Conservation (phyloP, 495 filamentous ascomycete species). For the Daldinia caldariorum region DNA sequence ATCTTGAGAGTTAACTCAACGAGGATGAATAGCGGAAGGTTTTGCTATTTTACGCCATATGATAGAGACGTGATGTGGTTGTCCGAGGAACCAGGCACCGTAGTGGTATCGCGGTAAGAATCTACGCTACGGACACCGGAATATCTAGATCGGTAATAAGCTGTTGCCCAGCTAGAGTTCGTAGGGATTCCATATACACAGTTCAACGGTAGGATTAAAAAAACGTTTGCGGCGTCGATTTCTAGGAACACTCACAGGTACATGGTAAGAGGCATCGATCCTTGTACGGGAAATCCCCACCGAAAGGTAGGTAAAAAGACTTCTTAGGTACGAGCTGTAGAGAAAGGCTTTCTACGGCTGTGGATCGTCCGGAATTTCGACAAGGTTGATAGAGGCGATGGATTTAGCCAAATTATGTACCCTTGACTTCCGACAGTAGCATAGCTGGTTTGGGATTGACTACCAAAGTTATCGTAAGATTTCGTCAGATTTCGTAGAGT, state of each 20-base stretch:
- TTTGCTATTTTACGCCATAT: neutral
- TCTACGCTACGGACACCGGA: constrained; percentile 13
- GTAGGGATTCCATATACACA: constrained; percentile 10
- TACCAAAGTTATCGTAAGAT: constrained; percentile 37
- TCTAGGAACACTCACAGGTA: neutral
- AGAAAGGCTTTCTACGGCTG: constrained; percentile 26
- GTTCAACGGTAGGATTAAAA: constrained; percentile 7
- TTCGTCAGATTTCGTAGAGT: constrained; percentile 15
- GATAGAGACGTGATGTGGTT: neutral
- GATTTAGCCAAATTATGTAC: constrained; percentile 40
- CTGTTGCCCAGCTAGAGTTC: neutral
- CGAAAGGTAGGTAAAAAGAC: neutral
- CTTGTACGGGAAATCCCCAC: constrained; percentile 38
- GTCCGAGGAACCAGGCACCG: constrained; percentile 4
- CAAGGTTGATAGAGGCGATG: constrained; percentile 22
- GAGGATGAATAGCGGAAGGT: constrained; percentile 10
- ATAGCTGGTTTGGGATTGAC: constrained; percentile 46
- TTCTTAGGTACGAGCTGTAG: too few relatives aligned
- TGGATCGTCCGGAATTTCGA: constrained; percentile 30
- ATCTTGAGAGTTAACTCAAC: neutral
- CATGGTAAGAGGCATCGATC: neutral
- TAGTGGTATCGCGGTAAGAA: neutral
- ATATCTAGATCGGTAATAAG: constrained; percentile 2
- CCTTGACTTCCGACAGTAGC: constrained; percentile 36
- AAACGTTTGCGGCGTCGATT: constrained; percentile 8